These are phyloP conservation scores for Omphalotus guepiniiformis DNA, from an alignment of 768 basidiomycete species.

Conservation along the genomic window DNA sequence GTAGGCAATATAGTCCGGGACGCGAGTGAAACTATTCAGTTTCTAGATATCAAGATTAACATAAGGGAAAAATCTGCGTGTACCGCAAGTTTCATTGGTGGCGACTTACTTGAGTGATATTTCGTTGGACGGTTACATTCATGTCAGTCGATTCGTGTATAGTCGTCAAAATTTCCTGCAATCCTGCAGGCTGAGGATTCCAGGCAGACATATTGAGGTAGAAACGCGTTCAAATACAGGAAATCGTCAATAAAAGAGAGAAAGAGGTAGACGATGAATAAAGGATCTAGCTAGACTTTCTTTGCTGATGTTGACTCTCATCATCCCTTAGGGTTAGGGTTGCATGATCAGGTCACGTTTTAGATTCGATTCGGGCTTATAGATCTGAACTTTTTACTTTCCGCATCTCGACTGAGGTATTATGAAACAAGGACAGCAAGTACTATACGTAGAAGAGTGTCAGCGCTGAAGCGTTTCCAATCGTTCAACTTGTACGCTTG, in stretches of 20 bases:
- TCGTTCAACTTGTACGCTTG: no score
- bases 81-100: neutral
- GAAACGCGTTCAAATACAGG: constrained; percentile 33
- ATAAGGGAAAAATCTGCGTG: constrained; percentile 19
- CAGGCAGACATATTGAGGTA: constrained; percentile 61
- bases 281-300: neutral
- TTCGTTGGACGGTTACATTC: constrained; percentile 69
- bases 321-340: no score
- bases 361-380: no score
- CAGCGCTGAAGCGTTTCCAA: no score
- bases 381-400: no score
- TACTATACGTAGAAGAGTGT: no score
- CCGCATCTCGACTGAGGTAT: no score
- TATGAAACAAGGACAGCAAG: no score
- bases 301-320: no score
- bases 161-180: constrained; percentile 89
- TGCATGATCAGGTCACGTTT: no score
- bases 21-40: constrained; percentile 82
- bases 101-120: constrained; percentile 72
- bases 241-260: constrained; percentile 21
- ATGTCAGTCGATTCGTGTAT: constrained; percentile 87
- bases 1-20: constrained; percentile 94
- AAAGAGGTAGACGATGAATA: constrained; percentile 21
- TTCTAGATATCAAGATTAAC: constrained; percentile 44
- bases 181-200: constrained; percentile 79